Base-by-base conservation (phyloP, 2,329 filamentous ascomycete genomes). In the Bretziella fagacearum region DNA sequence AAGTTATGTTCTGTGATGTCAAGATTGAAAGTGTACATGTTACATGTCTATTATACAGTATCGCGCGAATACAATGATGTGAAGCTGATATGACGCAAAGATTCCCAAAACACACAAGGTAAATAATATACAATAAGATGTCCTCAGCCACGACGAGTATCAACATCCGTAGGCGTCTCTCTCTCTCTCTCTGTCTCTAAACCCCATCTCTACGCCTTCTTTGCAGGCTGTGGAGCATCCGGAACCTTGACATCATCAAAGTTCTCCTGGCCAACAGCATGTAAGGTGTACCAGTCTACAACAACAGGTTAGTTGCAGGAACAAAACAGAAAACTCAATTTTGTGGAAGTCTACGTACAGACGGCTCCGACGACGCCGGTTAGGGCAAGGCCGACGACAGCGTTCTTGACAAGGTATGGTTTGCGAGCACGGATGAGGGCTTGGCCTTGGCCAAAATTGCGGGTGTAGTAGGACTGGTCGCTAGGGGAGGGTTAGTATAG, bases 221-320 rank as follows among this genome's bases (percentile, higher is more conserved):
- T 27, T 13, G 45, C 7, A 4, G 43, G 23, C 6, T 35, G 6
- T 10, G 84, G 80, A 45, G 73, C 68, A 60, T 84, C 82, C 23
- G 91, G 91, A 30, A 96, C 80, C 60, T 85, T 79, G 56, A 96
- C 87, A 60, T 98, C 91, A 49, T 87, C 84, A 66, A 98, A 98
- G 55, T 95, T 84, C 63, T 96, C 91, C 64, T 96, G 91, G 36
- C 89, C 85, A 58, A 98, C 83, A 47, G 84, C 85, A 54, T 70
- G 74, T 59, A 98, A 81, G 3, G 73, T 77, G 58, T 76, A 77
- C 54, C 64, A 65, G 56, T 76, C 73, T 76, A 48, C 39, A 27
- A 2, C 25, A 6, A 11, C 4, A 18, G 8, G 25, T 43, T 43
- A 43, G 40, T 20, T 30, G 4, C 8, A 18, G 3, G 17, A 13